Percentiles rank a stretch among this genome's conserved stretches.
These are phyloP conservation scores for Parietaria judaica DNA, from an alignment of 306 rosid genomes.

Conservation along the genomic window DNA sequence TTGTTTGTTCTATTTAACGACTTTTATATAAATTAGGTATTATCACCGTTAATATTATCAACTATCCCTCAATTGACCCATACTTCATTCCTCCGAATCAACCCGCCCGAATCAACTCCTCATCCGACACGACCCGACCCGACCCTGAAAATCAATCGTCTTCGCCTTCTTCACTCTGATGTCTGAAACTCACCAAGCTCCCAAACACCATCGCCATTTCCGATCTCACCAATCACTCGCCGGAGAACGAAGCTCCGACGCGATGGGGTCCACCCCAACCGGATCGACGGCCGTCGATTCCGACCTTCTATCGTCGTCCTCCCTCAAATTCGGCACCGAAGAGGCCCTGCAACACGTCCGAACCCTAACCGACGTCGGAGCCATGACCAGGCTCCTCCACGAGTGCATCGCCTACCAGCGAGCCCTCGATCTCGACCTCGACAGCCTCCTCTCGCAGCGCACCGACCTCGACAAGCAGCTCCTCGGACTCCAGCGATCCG, in stretches of 20 bases:
- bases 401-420: slow-evolving; percentile 58
- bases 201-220: too few species aligned
- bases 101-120: too few species aligned
- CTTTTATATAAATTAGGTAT: too few species aligned
- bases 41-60: too few species aligned
- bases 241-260: neutral
- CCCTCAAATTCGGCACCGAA: slow-evolving; percentile 36
- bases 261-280: slow-evolving; percentile 38
- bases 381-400: slow-evolving; percentile 58
- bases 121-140: too few species aligned
- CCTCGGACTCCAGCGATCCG: slow-evolving; percentile 50
- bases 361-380: slow-evolving; percentile 41
- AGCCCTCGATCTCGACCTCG: slow-evolving; percentile 54
- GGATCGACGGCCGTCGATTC: slow-evolving; percentile 27
- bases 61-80: too few species aligned
- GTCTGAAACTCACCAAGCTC: too few species aligned
- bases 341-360: slow-evolving; percentile 36
- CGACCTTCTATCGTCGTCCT: slow-evolving; percentile 14
- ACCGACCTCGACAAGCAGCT: slow-evolving; percentile 72
- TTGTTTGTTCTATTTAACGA: too few species aligned
- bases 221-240: neutral
- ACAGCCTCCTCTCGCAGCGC: slow-evolving; percentile 64
- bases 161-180: too few species aligned
- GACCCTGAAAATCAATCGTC: too few species aligned
- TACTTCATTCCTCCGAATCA: too few species aligned